Percentiles rank a stretch among this genome's conserved stretches.
phyloP scores from a whole-genome alignment of 805 yeast genomes.

The Blastobotrys robertii region DNA sequence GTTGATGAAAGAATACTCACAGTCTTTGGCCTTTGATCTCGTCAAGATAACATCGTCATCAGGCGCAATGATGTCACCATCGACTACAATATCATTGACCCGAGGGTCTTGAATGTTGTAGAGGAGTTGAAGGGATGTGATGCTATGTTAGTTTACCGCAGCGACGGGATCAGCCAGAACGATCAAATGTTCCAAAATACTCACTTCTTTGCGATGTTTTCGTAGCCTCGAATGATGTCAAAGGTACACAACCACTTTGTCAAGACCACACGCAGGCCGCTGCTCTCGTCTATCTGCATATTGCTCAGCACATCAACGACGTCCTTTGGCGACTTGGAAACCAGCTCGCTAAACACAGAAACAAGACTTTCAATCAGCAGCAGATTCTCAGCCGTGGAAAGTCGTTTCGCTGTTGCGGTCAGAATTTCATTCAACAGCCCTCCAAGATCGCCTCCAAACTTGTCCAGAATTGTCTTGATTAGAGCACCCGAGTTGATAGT shows the following conservation, averaged over 20 bases:
- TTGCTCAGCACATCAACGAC: constrained; percentile 52
- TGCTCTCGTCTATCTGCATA: constrained; percentile 19
- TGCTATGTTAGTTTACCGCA: constrained; percentile 19
- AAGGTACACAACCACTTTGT: constrained; percentile 79
- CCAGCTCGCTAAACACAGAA: constrained; percentile 64
- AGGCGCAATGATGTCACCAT: constrained; percentile 68
- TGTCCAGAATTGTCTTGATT: constrained; percentile 48
- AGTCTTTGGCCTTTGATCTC: constrained; percentile 63
- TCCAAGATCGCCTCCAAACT: constrained; percentile 35
- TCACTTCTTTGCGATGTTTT: constrained; percentile 46
- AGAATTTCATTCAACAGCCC: constrained; percentile 45
- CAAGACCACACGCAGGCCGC: constrained; percentile 47
- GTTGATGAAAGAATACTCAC: constrained; percentile 5
- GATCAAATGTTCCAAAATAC: no score
- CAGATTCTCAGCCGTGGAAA: constrained; percentile 56
- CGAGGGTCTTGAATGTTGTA: constrained; percentile 49
- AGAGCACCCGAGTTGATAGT: constrained; percentile 69
- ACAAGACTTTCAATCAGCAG: constrained; percentile 69
- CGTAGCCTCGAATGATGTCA: constrained; percentile 71
- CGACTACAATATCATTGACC: constrained; percentile 44
- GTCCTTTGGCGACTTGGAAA: constrained; percentile 49
- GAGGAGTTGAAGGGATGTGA: constrained; percentile 62
- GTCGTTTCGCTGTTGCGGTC: constrained; percentile 60
- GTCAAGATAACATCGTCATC: constrained; percentile 61
- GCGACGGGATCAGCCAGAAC: constrained; percentile 3